Evolutionary conservation across 1,139 yeast species (phyloP).

Genomic region (Candida sojae): DNA sequence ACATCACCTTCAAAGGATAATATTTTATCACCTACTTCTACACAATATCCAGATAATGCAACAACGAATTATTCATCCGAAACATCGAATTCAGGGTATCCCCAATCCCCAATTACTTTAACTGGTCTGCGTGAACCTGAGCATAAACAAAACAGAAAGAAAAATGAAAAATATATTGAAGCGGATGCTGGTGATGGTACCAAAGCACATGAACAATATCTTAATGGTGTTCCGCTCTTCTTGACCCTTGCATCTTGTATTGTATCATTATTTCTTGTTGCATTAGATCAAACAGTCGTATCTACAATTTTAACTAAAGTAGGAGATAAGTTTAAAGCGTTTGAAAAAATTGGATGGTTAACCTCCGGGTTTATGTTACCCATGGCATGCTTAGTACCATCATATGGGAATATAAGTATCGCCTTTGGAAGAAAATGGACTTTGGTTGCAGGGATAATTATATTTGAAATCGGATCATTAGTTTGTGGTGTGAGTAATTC

Average conservation of each 20-base stretch:
- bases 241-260: constrained; percentile 49
- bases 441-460: constrained; percentile 47
- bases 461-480: constrained; percentile 66
- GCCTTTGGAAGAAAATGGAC: constrained; percentile 62
- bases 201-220: constrained; percentile 46
- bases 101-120: neutral
- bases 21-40: neutral
- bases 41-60: neutral
- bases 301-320: constrained; percentile 58
- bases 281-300: constrained; percentile 70
- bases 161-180: constrained; percentile 26
- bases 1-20: neutral
- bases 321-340: constrained; percentile 53
- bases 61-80: neutral
- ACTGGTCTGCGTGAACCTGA: neutral
- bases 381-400: constrained; percentile 56
- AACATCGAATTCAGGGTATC: neutral
- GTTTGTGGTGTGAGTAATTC: constrained; percentile 56
- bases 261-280: constrained; percentile 57
- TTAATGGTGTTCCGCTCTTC: constrained; percentile 42
- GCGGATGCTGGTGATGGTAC: constrained; percentile 64
- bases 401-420: constrained; percentile 63
- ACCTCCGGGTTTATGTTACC: constrained; percentile 62
- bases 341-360: constrained; percentile 62
- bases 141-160: neutral